Evolutionary conservation across 176 grass and related monocot species (phyloP).

Genomic region (Oryza officinalis): DNA sequence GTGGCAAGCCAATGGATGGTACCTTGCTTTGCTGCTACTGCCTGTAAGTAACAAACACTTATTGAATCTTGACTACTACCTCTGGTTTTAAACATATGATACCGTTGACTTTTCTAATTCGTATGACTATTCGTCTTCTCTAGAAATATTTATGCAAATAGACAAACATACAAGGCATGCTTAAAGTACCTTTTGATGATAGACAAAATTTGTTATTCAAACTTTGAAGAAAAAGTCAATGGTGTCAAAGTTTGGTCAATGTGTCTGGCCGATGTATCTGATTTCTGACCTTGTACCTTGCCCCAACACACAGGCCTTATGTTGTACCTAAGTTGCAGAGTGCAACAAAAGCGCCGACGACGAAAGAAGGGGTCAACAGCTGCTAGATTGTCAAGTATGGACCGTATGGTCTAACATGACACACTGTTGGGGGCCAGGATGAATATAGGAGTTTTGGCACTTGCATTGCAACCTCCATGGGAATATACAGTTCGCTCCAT

Average conservation of each 20-base stretch:
- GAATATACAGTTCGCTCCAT: background rate
- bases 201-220: too few species aligned
- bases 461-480: background rate
- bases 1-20: constrained; percentile 88
- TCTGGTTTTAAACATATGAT: too few species aligned
- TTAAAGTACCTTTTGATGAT: too few species aligned
- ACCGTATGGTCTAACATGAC: constrained; percentile 38
- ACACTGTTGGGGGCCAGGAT: background rate
- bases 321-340: constrained; percentile 78
- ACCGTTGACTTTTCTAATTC: too few species aligned
- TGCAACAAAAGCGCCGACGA: constrained; percentile 68
- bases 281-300: constrained; percentile 15
- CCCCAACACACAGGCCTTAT: constrained; percentile 61
- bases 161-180: too few species aligned
- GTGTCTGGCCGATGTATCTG: background rate
- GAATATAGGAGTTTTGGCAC: constrained; percentile 6
- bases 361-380: constrained; percentile 69
- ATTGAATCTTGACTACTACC: too few species aligned
- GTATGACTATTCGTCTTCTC: too few species aligned
- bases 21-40: constrained; percentile 65
- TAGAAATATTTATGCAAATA: too few species aligned
- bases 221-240: too few species aligned
- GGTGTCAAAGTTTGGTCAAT: too few species aligned
- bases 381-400: constrained; percentile 41
- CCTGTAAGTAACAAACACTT: constrained; percentile 62